Evolutionary conservation across 768 basidiomycete genomes (phyloP).

Genomic region (Chlorophyllum brunneum): DNA sequence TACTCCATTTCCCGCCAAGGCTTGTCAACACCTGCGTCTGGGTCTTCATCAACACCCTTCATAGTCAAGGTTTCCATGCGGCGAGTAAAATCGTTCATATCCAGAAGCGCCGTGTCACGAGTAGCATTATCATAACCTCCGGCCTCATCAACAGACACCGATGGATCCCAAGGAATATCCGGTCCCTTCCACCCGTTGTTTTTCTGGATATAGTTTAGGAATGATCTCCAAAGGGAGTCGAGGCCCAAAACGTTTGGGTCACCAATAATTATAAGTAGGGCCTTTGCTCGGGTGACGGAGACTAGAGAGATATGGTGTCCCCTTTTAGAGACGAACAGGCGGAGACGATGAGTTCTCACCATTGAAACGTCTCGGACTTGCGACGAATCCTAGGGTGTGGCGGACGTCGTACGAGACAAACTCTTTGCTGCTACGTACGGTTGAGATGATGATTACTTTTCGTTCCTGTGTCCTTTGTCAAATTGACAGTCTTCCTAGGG

Average conservation of each 20-base stretch:
- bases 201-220: constrained; percentile 53
- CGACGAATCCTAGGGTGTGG: constrained; percentile 57
- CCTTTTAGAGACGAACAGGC: neutral
- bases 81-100: constrained; percentile 39
- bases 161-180: constrained; percentile 47
- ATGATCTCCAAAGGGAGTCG: constrained; percentile 59
- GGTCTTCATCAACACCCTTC: constrained; percentile 23
- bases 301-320: constrained; percentile 24
- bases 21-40: constrained; percentile 32
- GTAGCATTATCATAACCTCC: constrained; percentile 37
- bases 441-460: constrained; percentile 53
- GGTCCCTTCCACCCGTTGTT: constrained; percentile 55
- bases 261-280: constrained; percentile 56
- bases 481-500: constrained; percentile 9
- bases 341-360: constrained; percentile 28
- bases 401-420: constrained; percentile 50
- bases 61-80: constrained; percentile 30
- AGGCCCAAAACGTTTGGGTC: constrained; percentile 55
- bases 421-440: constrained; percentile 52
- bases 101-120: constrained; percentile 26
- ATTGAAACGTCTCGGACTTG: constrained; percentile 56
- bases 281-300: constrained; percentile 58
- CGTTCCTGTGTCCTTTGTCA: constrained; percentile 37
- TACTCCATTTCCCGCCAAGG: constrained; percentile 40
- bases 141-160: constrained; percentile 27